Base-by-base conservation (phyloP, 1,284 basidiomycete genomes). In the Butyriboletus appendiculatus region DNA sequence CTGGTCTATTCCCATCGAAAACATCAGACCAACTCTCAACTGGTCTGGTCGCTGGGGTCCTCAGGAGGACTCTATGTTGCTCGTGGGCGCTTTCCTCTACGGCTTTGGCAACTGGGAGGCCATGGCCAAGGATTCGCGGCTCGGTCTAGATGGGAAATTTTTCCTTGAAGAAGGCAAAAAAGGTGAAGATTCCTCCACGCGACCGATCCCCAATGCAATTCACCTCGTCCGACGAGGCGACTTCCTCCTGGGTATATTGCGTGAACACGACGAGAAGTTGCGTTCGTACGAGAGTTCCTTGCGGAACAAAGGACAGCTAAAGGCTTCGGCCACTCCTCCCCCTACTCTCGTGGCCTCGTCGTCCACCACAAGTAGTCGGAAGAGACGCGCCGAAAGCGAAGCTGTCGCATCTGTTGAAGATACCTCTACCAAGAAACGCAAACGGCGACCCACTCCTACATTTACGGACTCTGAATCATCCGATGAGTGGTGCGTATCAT, bases 71-170 rank as follows among this genome's bases (percentile, higher is more conserved):
- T 88, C 95, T 3, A 92, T 94, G 83, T 81, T 99, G 14, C 81
- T 99, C 24, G 87, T 98, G 48, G 97, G 97, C 30, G 93, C 97
- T 18, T 98, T 84, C 80, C 71, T 90, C 45, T 91, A 99, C 64
- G 97, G 97, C 24, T 97, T 99, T 69, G 96, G 96, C 18, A 93
- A 91, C 62, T 99, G 97, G 97, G 97, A 99, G 69, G 81, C 84
- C 42, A 98, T 99, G 79, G 85, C 90, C 65, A 92, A 92, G 68
- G 97, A 99, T 70, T 73, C 85, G 3, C 83, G 85, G 52, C 85
- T 99, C 4, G 85, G 86, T 4, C 81, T 99, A 18, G 81, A 87
- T 4, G 94, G 90, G 71, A 97, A 96, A 70, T 96, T 99, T 76
- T 99, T 98, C 84, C 81, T 99, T 42, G 97, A 98, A 68, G 96